phyloP scores from a whole-genome alignment of 2,329 filamentous ascomycete species.

The Stromatinia cepivora region DNA sequence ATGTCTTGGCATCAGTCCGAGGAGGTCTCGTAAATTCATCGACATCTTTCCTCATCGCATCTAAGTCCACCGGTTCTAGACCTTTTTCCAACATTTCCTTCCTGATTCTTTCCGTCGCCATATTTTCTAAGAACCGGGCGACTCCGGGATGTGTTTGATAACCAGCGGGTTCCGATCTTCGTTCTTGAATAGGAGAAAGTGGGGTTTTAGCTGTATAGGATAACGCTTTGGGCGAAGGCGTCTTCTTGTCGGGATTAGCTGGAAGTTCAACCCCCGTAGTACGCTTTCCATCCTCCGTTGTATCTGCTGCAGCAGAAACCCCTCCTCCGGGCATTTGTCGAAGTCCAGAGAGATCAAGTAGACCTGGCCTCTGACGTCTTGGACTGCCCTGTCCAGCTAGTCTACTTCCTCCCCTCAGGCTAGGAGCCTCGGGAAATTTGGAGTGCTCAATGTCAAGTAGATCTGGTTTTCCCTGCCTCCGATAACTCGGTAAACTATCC shows the following conservation, averaged over 20 bases:
- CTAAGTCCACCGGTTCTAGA: neutral
- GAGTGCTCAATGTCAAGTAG: rapidly evolving
- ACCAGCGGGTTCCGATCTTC: neutral
- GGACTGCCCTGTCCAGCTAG: rapidly evolving
- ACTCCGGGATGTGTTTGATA: neutral
- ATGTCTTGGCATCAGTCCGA: neutral
- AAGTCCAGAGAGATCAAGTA: too few species aligned
- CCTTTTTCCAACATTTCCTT: neutral
- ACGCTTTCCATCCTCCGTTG: too few species aligned
- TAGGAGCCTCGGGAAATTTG: too few species aligned
- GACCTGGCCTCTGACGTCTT: neutral
- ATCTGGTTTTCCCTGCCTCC: too few species aligned
- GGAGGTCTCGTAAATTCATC: neutral
- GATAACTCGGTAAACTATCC: too few species aligned
- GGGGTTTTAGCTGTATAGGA: neutral
- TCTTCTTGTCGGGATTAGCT: neutral
- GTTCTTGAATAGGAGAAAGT: neutral
- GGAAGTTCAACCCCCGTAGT: too few species aligned
- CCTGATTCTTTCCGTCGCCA: neutral
- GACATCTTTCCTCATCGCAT: neutral
- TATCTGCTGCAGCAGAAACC: too few species aligned
- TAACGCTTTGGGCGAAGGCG: too few species aligned
- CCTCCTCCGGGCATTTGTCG: neutral
- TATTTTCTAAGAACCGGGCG: neutral
- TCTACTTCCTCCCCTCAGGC: too few species aligned